These are phyloP conservation scores for Wickerhamiella qilinensis DNA, from an alignment of 805 yeast species.

Conservation along the genomic window DNA sequence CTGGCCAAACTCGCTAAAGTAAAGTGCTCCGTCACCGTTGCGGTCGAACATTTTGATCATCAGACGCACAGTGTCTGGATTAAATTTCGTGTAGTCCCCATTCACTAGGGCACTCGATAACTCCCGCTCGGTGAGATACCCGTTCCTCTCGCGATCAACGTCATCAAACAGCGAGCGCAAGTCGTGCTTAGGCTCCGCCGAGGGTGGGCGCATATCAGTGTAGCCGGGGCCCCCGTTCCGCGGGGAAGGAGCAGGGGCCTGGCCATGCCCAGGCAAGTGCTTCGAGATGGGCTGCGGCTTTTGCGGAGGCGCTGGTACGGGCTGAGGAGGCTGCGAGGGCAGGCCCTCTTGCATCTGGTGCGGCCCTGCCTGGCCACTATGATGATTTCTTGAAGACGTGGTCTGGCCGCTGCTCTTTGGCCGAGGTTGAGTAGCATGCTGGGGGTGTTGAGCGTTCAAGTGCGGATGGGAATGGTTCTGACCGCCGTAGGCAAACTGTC, in stretches of 20 bases:
- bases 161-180: constrained; percentile 37
- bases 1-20: constrained; percentile 45
- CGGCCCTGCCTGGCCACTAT: no score
- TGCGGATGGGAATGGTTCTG: no score
- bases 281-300: no score
- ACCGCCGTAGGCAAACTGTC: no score
- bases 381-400: no score
- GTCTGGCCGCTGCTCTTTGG: no score
- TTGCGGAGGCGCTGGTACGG: no score
- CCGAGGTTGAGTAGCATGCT: no score
- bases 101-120: constrained; percentile 42
- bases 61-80: constrained; percentile 39
- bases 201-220: constrained; percentile 1
- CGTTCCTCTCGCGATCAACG: constrained; percentile 38
- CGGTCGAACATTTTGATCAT: constrained; percentile 51
- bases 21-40: constrained; percentile 28
- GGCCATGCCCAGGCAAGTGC: no score
- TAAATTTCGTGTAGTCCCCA: constrained; percentile 47
- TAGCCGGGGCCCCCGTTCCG: not conserved
- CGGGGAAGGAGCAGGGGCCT: not conserved
- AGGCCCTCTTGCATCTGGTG: no score
- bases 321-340: no score
- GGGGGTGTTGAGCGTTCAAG: no score
- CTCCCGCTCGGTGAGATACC: constrained; percentile 40
- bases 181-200: constrained; percentile 7